Evolutionary conservation across 208 protist species (phyloP), one percentile per base, ranked within the genome.

Genomic region (Leptomonas seymouri): DNA sequence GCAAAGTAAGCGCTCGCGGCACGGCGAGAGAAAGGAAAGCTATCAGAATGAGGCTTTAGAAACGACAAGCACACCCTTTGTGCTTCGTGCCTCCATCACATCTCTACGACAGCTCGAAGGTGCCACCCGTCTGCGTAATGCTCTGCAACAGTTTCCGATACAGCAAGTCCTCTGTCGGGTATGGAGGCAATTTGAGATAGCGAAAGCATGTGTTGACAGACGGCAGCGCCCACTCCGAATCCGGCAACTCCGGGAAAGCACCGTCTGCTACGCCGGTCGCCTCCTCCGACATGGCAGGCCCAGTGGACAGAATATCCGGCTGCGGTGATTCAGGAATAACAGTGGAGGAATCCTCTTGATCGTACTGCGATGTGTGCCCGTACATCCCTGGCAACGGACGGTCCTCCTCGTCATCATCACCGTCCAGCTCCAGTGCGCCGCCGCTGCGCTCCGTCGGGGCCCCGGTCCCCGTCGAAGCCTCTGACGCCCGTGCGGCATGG

Each of bases 141-240:
- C 84, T 87, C 20, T 93, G 56, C n/a, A 81, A 34, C 61, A 97
- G 76, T 67, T 97, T 97, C 53, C 71, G 81, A 68, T 91, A 86
- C 69, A 97, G 90, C 27, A 96, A 56, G 2, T 96, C 90, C 67
- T 92, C 87, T 2, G 63, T 89, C 0, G 90, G 89, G 67, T 97
- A 97, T 14, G 90, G 90, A 0, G 93, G 93, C 12, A 97, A 72
- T 60, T 97, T 97, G 30, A 97, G 70, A 70, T 97, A 97, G 25
- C 87, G 80, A 61, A 97, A 97, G 69, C 93, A 97, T 31, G 93
- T 97, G 73, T 97, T 97, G 25, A 95, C 90, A 8, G 90, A 95
- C 15, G 93, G 93, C 44, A 97, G 67, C 0, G 89, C 82, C 88
- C 92, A 95, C 50, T 93, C 85, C 16, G 69, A 58, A 42, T 89